Conservation (phyloP, 2,329 filamentous ascomycete genomes). For the Monilinia fructicola region DNA sequence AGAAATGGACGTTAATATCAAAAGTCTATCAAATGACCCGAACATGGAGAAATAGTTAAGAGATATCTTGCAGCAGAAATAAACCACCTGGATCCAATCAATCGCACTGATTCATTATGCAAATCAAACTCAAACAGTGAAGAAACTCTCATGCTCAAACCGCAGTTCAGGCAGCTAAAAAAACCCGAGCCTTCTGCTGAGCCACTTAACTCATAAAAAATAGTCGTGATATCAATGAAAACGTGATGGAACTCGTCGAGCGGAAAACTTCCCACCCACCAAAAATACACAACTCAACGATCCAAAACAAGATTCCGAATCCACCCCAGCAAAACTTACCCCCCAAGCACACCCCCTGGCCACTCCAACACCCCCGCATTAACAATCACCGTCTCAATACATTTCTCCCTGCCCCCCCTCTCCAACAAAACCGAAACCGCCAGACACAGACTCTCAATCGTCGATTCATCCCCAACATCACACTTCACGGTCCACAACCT, state of each 20-base stretch:
- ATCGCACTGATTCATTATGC: too few species aligned
- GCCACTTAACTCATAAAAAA: not conserved
- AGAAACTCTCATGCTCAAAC: too few species aligned
- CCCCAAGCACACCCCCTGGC: conserved; percentile 7
- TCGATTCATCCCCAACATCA: conserved; percentile 53
- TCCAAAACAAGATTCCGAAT: not conserved
- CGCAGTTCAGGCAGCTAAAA: too few species aligned
- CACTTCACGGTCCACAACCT: conserved; percentile 42
- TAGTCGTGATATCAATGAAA: not conserved
- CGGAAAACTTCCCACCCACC: not conserved
- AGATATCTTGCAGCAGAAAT: too few species aligned
- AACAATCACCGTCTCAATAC: not conserved
- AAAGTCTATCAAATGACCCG: not conserved
- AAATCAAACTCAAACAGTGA: too few species aligned
- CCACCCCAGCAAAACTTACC: not conserved
- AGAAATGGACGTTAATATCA: not conserved
- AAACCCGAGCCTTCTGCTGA: not conserved
- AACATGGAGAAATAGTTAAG: too few species aligned
- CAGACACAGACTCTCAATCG: conserved; percentile 50
- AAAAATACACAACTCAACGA: not conserved
- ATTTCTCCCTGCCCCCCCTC: too few species aligned
- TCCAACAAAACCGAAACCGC: conserved; percentile 45
- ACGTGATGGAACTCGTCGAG: not conserved
- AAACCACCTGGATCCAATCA: too few species aligned
- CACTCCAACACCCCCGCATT: conserved; percentile 14